Evolutionary conservation across 2,329 filamentous ascomycete genomes (phyloP).

Genomic region (Zalaria obscura): DNA sequence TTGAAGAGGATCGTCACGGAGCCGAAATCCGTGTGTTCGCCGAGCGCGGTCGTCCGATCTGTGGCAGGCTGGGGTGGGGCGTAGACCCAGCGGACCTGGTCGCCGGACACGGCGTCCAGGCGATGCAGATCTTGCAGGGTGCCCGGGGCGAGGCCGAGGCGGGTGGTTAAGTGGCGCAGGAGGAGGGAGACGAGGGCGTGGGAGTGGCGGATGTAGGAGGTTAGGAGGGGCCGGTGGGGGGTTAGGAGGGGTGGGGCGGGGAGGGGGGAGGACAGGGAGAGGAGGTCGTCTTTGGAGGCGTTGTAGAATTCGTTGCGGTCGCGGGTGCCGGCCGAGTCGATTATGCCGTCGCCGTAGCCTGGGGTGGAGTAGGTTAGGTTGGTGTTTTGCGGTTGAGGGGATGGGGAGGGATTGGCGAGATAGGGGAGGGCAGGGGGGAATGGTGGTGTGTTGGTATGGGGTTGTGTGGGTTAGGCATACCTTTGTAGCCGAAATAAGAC

Average conservation of each 20-base stretch:
- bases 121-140: conserved; percentile 33
- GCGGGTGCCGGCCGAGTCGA: conserved; percentile 33
- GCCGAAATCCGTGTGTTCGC: conserved; percentile 44
- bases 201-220: conserved; percentile 29
- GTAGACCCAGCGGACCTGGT: conserved; percentile 40
- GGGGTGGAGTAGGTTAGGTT: too few relatives aligned
- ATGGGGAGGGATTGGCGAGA: too few relatives aligned
- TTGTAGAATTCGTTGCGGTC: conserved; percentile 44
- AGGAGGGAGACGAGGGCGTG: conserved; percentile 33
- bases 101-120: conserved; percentile 27
- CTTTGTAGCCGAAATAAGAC: conserved; percentile 38
- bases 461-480: neutral
- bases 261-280: conserved; percentile 24
- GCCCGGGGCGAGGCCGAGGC: conserved; percentile 26
- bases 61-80: conserved; percentile 31
- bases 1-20: conserved; percentile 43
- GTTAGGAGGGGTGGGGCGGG: conserved; percentile 29
- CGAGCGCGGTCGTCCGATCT: conserved; percentile 29
- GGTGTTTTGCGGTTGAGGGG: too few relatives aligned
- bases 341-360: conserved; percentile 26
- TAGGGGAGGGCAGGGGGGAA: neutral
- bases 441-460: neutral
- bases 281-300: conserved; percentile 39
- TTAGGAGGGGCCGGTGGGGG: conserved; percentile 21
- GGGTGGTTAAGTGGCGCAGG: conserved; percentile 28